phyloP scores from a whole-genome alignment of 306 rosid species.

The Lupinus albus region DNA sequence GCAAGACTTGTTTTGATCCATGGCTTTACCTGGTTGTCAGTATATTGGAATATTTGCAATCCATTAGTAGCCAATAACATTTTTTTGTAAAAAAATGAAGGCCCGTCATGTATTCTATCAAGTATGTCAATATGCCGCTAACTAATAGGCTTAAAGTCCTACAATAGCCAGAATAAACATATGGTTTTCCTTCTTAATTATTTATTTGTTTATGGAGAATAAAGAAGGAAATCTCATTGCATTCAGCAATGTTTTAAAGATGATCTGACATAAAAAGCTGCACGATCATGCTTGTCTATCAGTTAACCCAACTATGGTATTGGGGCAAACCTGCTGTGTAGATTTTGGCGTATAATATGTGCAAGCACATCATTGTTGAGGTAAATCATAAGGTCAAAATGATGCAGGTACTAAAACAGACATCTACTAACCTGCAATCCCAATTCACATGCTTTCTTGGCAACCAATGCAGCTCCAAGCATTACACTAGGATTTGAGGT shows the following conservation, averaged over 20 bases:
- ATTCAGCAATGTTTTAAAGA: slow-evolving; percentile 15
- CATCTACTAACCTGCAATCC: slow-evolving; percentile 81
- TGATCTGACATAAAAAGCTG: slow-evolving; percentile 4
- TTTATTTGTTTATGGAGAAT: slow-evolving; percentile 6
- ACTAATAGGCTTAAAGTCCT: slow-evolving; percentile 13
- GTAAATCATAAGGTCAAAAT: slow-evolving; percentile 17
- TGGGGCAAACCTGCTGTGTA: slow-evolving; percentile 12
- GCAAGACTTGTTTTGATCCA: slow-evolving; percentile 99
- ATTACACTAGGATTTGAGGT: slow-evolving; percentile 99
- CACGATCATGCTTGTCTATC: slow-evolving; percentile 23
- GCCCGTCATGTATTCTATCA: slow-evolving; percentile 5
- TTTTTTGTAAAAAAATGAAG: neutral
- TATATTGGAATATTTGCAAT: slow-evolving; percentile 32
- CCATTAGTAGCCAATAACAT: slow-evolving; percentile 30
- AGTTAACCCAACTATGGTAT: slow-evolving; percentile 30
- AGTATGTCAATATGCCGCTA: neutral
- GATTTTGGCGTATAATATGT: slow-evolving; percentile 16
- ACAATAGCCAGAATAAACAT: neutral
- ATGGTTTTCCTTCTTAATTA: neutral
- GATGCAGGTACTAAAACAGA: slow-evolving; percentile 37
- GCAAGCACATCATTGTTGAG: slow-evolving; percentile 17
- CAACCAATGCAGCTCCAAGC: slow-evolving; percentile 99
- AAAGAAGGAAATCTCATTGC: slow-evolving; percentile 22
- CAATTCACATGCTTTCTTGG: slow-evolving; percentile 91
- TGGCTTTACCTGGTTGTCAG: slow-evolving; percentile 75